These are phyloP conservation scores for Paxillus involutus DNA, from an alignment of 768 basidiomycete species.

Conservation along the genomic window DNA sequence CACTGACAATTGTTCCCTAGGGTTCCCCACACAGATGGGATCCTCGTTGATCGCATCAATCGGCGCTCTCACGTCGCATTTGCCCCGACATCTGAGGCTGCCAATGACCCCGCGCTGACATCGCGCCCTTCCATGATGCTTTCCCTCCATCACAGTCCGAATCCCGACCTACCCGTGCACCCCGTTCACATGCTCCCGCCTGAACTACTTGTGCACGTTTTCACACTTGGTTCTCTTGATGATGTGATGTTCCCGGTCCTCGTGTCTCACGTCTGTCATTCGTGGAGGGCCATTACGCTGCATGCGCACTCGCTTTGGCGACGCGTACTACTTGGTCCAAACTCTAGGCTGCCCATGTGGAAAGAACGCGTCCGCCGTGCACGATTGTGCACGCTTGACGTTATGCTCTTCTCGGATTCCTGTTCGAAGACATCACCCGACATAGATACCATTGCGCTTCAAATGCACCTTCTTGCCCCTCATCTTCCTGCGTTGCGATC, in stretches of 20 bases:
- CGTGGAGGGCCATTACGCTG: conserved; percentile 62
- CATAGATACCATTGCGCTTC: conserved; percentile 52
- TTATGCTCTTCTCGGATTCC: conserved; percentile 47
- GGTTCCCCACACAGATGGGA: conserved; percentile 18
- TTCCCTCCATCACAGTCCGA: conserved; percentile 23
- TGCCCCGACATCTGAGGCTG: conserved; percentile 16
- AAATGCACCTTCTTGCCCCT: conserved; percentile 53
- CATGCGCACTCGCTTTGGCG: conserved; percentile 67
- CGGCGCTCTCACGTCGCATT: conserved; percentile 9
- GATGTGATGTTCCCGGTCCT: conserved; percentile 57
- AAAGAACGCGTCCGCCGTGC: conserved; percentile 60
- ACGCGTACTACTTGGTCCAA: conserved; percentile 48
- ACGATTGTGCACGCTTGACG: conserved; percentile 58
- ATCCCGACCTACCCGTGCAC: conserved; percentile 35
- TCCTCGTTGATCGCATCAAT: conserved; percentile 23
- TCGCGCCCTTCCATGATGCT: conserved; percentile 29
- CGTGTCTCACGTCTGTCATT: conserved; percentile 68
- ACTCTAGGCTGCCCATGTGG: conserved; percentile 54
- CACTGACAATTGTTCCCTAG: conserved; percentile 7
- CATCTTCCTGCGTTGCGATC: conserved; percentile 61
- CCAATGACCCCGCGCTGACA: conserved; percentile 12
- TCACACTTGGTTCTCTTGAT: conserved; percentile 57
- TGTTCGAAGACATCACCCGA: conserved; percentile 19
- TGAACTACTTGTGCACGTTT: conserved; percentile 65
- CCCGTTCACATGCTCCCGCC: conserved; percentile 58